These are phyloP conservation scores for Leucosporidium yakuticum DNA, from an alignment of 768 basidiomycete species.

Conservation along the genomic window DNA sequence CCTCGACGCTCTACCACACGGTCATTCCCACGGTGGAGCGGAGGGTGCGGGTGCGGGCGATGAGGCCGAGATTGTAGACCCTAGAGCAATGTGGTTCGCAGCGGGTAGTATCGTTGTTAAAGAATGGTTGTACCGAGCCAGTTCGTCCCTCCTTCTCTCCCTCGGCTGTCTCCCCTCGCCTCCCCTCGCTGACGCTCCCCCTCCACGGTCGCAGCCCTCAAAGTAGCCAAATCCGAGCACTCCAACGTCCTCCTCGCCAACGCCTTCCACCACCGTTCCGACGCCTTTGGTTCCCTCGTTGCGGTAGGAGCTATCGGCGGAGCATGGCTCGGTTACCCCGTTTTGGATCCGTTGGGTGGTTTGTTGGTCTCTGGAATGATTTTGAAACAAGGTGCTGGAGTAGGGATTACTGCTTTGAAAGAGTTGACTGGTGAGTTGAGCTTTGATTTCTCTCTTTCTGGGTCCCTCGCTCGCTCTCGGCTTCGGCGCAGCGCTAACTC, in stretches of 20 bases:
- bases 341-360: constrained; percentile 93
- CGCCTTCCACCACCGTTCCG: constrained; percentile 94
- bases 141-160: constrained; percentile 7
- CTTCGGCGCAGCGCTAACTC: constrained; percentile 7
- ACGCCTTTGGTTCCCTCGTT: constrained; percentile 86
- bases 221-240: constrained; percentile 82
- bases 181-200: not conserved
- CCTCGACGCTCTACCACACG: constrained; percentile 46
- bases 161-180: not conserved
- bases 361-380: constrained; percentile 41
- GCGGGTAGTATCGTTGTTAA: constrained; percentile 70
- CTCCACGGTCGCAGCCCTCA: constrained; percentile 37
- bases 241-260: constrained; percentile 92
- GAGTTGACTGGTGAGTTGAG: constrained; percentile 28
- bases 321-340: constrained; percentile 70
- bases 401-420: constrained; percentile 33
- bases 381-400: constrained; percentile 37
- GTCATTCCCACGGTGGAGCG: constrained; percentile 48
- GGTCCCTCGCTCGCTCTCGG: no score
- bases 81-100: constrained; percentile 97
- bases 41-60: constrained; percentile 47
- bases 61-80: constrained; percentile 56
- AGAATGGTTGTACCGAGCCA: constrained; percentile 87
- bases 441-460: not conserved
- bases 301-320: constrained; percentile 73